phyloP scores from a whole-genome alignment of 2,329 filamentous ascomycete species.

The Aspergillus quadrilineatus region DNA sequence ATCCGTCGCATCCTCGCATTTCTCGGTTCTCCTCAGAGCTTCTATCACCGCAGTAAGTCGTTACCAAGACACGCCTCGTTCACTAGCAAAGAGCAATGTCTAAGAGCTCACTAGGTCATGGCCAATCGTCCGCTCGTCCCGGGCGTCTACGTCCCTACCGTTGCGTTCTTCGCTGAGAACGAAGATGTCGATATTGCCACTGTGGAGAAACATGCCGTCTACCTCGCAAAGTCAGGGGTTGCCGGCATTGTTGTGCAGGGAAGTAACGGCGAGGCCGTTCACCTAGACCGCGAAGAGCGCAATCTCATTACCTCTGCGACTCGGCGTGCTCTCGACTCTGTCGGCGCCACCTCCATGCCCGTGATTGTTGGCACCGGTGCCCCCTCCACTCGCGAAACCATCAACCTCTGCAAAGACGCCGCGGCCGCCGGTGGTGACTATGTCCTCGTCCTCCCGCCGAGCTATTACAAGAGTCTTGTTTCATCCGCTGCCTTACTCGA shows the following conservation, averaged over 20 bases:
- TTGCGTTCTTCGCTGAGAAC: slow-evolving; percentile 67
- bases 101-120: slow-evolving; percentile 19
- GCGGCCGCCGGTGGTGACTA: slow-evolving; percentile 70
- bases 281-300: slow-evolving; percentile 70
- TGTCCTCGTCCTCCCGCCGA: slow-evolving; percentile 72
- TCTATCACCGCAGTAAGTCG: slow-evolving; percentile 2
- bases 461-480: slow-evolving; percentile 71
- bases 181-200: slow-evolving; percentile 67
- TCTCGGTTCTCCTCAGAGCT: neutral
- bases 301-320: slow-evolving; percentile 67
- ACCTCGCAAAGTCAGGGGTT: slow-evolving; percentile 70
- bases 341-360: slow-evolving; percentile 65
- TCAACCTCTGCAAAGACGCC: slow-evolving; percentile 68
- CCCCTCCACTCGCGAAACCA: slow-evolving; percentile 71
- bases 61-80: neutral
- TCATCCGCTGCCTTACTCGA: slow-evolving; percentile 58
- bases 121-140: slow-evolving; percentile 32
- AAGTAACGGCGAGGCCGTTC: slow-evolving; percentile 80
- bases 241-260: slow-evolving; percentile 74
- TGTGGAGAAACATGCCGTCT: slow-evolving; percentile 61
- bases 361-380: slow-evolving; percentile 74
- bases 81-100: neutral
- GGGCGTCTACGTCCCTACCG: slow-evolving; percentile 70
- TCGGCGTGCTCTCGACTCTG: slow-evolving; percentile 65
- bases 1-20: neutral